These are phyloP conservation scores for Trichophaea hybrida DNA, from an alignment of 2,329 filamentous ascomycete genomes.

Conservation along the genomic window DNA sequence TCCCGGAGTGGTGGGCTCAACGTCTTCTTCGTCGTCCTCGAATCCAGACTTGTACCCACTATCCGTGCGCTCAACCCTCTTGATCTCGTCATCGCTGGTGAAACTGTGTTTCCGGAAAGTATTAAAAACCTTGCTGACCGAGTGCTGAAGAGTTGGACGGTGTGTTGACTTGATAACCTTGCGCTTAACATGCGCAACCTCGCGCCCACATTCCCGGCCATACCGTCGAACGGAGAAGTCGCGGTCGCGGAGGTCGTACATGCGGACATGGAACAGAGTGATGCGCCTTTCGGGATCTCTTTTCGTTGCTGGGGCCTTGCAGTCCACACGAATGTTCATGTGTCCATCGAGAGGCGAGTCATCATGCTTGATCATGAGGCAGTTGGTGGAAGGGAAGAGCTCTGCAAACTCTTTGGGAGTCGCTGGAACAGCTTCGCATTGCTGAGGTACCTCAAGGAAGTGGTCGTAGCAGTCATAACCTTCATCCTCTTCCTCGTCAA, in stretches of 20 bases:
- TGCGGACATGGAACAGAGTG: constrained; percentile 82
- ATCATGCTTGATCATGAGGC: constrained; percentile 74
- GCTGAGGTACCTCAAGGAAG: constrained; percentile 46
- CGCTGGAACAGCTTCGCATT: constrained; percentile 56
- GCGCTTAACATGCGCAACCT: constrained; percentile 73
- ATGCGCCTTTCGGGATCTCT: constrained; percentile 47
- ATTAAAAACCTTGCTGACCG: constrained; percentile 43
- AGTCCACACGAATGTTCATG: constrained; percentile 89
- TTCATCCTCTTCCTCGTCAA: constrained; percentile 31
- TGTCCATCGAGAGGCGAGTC: constrained; percentile 83
- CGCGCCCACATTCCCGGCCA: constrained; percentile 79
- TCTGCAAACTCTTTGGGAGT: constrained; percentile 69
- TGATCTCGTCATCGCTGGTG: constrained; percentile 35
- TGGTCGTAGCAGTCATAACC: constrained; percentile 28
- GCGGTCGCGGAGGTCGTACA: constrained; percentile 75
- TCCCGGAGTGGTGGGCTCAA: constrained; percentile 32
- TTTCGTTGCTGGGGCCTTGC: constrained; percentile 42
- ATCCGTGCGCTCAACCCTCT: constrained; percentile 35
- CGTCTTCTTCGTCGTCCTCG: constrained; percentile 32
- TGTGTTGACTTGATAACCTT: constrained; percentile 47
- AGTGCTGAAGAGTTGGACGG: constrained; percentile 42
- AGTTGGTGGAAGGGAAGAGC: constrained; percentile 72
- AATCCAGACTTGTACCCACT: constrained; percentile 44
- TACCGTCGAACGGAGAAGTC: constrained; percentile 87
- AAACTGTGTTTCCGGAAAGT: constrained; percentile 38